Percentiles rank a stretch among this genome's conserved stretches.
These are phyloP conservation scores for Sporothrix sp. DNA, from an alignment of 2,329 filamentous ascomycete genomes.

Conservation along the genomic window DNA sequence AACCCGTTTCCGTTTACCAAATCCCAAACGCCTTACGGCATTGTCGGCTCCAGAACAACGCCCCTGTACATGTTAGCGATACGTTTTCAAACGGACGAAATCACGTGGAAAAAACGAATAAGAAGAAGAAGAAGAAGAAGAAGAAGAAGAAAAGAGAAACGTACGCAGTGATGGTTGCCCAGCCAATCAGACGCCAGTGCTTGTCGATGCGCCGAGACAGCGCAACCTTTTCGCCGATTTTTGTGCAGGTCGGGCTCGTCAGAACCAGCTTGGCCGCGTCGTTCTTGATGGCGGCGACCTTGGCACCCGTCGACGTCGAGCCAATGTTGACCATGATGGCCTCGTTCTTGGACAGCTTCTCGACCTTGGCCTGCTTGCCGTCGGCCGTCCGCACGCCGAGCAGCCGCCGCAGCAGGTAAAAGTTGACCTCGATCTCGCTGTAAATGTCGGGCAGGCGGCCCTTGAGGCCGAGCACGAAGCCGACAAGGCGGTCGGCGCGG, in stretches of 20 bases:
- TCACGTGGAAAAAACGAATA: too few relatives aligned
- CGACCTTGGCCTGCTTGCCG: constrained; percentile 98
- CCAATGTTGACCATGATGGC: constrained; percentile 99
- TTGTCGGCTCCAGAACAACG: constrained; percentile 18
- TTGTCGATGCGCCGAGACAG: constrained; percentile 95
- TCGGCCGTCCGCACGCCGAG: constrained; percentile 96
- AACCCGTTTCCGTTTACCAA: not conserved
- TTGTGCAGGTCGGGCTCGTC: constrained; percentile 90
- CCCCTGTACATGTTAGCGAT: constrained; percentile 16
- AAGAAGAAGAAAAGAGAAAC: constrained; percentile 22
- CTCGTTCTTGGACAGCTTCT: constrained; percentile 96
- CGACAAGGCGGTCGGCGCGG: constrained; percentile 96
- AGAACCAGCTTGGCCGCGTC: constrained; percentile 93
- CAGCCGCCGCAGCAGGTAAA: constrained; percentile 89
- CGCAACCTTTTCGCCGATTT: constrained; percentile 96
- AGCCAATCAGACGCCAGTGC: constrained; percentile 94
- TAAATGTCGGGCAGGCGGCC: constrained; percentile 93
- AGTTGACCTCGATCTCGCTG: constrained; percentile 97
- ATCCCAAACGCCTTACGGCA: constrained; percentile 7
- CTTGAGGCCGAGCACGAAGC: constrained; percentile 92
- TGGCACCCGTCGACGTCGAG: constrained; percentile 92
- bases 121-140: not conserved
- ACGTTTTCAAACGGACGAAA: too few relatives aligned
- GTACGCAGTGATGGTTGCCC: constrained; percentile 69
- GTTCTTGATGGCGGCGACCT: constrained; percentile 93